Base-by-base conservation (phyloP, 169 alveolate species). In the Eimeria sp. region DNA sequence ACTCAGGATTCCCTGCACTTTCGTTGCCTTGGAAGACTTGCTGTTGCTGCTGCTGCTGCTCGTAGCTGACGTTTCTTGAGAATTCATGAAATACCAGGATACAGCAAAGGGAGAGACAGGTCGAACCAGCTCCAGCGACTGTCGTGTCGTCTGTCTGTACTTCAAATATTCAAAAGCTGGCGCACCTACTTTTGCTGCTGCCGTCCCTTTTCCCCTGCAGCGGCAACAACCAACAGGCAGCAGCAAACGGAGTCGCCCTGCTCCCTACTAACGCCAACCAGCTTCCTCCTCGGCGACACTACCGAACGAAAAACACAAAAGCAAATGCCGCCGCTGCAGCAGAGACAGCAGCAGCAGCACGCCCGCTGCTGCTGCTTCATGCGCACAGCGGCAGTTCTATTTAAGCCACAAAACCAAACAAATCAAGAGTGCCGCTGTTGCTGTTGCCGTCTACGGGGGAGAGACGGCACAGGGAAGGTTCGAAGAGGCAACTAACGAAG, bases 31-130 rank as follows among this genome's bases (percentile, higher is more conserved):
- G 6, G 16, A 54, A 14, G 61, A 54, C 16, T 54, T 54, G 61
- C 61, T 54, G 4, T 14, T 54, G 61, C 61, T 54, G 61, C 34
- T 78, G 43, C 49, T 40, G 22, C 58, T 27, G 57, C 57, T 22
- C 43, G 89, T 20, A 11, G 58, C 27, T n/a, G 40, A n/a, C 47
- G 40, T 43, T 27, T 78, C 89, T 30, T 78, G 89, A 10, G 89
- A 43, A 9, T 22, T 58, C 43, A 78, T 40, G 65, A 78, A 78
- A 47, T 47, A 30, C 95, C 95, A 90, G 25, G 82, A 30, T 76
- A 90, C 95, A 4, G 40, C 89, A 30, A 90, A 90, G 14, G 95
- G 95, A 5, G 95, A 75, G 58, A 45, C 49, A 22, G 95, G 95
- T 2, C 95, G 95, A 70, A 75, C 45, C 90, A 90, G 22, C 5